A percentile compares a stretch with the other conserved stretches of the same genome.
phyloP scores from a whole-genome alignment of 2,329 filamentous ascomycete genomes.

The Ophiostoma himal-ulmi region DNA sequence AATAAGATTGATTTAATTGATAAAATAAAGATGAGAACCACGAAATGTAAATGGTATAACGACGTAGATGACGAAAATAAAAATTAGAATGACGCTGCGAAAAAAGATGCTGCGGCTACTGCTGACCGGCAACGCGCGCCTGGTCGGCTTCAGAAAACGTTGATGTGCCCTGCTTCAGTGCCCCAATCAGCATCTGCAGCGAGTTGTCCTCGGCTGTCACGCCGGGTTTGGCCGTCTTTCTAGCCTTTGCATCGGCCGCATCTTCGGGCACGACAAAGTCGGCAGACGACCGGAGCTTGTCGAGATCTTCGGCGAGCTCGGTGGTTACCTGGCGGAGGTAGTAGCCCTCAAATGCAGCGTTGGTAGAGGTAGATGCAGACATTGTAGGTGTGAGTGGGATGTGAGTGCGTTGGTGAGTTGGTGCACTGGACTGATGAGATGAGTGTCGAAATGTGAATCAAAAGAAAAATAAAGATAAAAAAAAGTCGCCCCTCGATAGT shows the following conservation, averaged over 20 bases:
- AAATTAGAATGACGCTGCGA: background rate
- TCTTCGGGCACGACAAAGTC: conserved; percentile 56
- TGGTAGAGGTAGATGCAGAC: background rate
- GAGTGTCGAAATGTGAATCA: background rate
- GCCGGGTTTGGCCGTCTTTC: conserved; percentile 10
- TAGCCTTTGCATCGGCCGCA: conserved; percentile 45
- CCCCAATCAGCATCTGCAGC: conserved; percentile 55
- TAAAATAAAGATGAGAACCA: background rate
- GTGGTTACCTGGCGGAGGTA: conserved; percentile 64
- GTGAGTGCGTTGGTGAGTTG: background rate
- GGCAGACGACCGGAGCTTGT: conserved; percentile 60
- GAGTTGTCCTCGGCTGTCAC: conserved; percentile 39
- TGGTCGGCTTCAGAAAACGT: conserved; percentile 51
- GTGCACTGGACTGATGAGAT: background rate
- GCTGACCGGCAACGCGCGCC: conserved; percentile 29
- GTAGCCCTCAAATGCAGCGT: conserved; percentile 41
- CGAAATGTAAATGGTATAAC: background rate
- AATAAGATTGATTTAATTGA: background rate
- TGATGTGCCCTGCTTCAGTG: conserved; percentile 60
- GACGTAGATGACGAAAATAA: background rate
- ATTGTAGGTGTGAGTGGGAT: background rate
- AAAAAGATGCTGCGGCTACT: background rate
- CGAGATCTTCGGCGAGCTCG: conserved; percentile 69
- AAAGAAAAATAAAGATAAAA: background rate
- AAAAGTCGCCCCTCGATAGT: background rate